A percentile compares a stretch with the other conserved stretches of the same genome.
These are phyloP conservation scores for Talaromyces amestolkiae DNA, from an alignment of 2,329 filamentous ascomycete species.

Conservation along the genomic window DNA sequence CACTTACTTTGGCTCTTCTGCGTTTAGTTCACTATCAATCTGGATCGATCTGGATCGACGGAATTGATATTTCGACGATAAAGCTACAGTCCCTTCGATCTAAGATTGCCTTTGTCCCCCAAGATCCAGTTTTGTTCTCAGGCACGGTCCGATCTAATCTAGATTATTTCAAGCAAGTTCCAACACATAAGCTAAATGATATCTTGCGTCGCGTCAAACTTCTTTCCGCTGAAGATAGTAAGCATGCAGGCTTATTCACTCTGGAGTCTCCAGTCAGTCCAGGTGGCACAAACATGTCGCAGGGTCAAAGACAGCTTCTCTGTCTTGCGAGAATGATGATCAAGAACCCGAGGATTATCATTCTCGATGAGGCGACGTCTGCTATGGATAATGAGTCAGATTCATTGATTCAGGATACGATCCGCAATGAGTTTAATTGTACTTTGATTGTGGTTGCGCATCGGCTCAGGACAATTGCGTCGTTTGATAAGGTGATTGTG, in stretches of 20 bases:
- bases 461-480: slow-evolving; percentile 67
- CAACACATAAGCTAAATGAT: slow-evolving; percentile 66
- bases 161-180: slow-evolving; percentile 70
- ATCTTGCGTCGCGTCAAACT: slow-evolving; percentile 70
- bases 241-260: slow-evolving; percentile 27
- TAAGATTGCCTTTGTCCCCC: slow-evolving; percentile 76
- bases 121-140: slow-evolving; percentile 78
- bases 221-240: slow-evolving; percentile 30
- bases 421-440: slow-evolving; percentile 63
- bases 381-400: slow-evolving; percentile 74
- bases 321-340: slow-evolving; percentile 71
- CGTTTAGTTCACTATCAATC: slow-evolving; percentile 68
- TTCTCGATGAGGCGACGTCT: slow-evolving; percentile 72
- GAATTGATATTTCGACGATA: slow-evolving; percentile 70
- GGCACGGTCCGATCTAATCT: slow-evolving; percentile 74
- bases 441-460: slow-evolving; percentile 71
- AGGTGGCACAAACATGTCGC: slow-evolving; percentile 71
- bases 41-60: slow-evolving; percentile 68
- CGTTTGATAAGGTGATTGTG: slow-evolving; percentile 70
- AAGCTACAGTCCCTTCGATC: slow-evolving; percentile 67
- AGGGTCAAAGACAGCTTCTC: slow-evolving; percentile 72
- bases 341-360: slow-evolving; percentile 67
- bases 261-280: slow-evolving; percentile 65
- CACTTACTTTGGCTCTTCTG: slow-evolving; percentile 71
- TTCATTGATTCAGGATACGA: slow-evolving; percentile 66